Percentiles rank a stretch among this genome's conserved stretches.
Conservation (phyloP, 2,329 filamentous ascomycete species). For the Penicillium sp. region DNA sequence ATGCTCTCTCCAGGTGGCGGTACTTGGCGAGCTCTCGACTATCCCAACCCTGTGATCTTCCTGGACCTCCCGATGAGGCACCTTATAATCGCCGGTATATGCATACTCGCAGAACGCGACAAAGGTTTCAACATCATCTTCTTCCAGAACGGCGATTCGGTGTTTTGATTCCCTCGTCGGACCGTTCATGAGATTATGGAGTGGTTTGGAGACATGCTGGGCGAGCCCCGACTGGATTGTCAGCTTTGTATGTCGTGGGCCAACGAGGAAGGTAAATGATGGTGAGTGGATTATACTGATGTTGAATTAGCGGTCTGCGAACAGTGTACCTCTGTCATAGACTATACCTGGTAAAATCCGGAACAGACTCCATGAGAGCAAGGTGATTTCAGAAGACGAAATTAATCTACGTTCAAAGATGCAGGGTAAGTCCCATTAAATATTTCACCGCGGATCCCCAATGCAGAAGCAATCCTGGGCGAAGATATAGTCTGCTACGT, state of each 20-base stretch:
- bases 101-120: slow-evolving; percentile 50
- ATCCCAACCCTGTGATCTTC: slow-evolving; percentile 21
- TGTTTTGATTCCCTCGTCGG: slow-evolving; percentile 46
- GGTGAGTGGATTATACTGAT: slow-evolving; percentile 45
- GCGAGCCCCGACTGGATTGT: slow-evolving; percentile 48
- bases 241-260: slow-evolving; percentile 46
- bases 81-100: slow-evolving; percentile 49
- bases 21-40: slow-evolving; percentile 9
- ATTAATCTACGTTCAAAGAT: not conserved
- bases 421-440: slow-evolving; percentile 3
- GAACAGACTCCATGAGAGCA: slow-evolving; percentile 27
- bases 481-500: slow-evolving; percentile 32
- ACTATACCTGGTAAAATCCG: slow-evolving; percentile 33
- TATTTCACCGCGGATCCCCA: not conserved
- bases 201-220: slow-evolving; percentile 43
- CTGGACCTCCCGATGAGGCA: slow-evolving; percentile 23
- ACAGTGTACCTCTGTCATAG: not conserved
- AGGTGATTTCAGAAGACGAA: slow-evolving; percentile 3
- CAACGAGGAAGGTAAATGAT: slow-evolving; percentile 48
- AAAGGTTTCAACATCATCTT: slow-evolving; percentile 51
- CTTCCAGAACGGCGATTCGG: slow-evolving; percentile 44
- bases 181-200: slow-evolving; percentile 47
- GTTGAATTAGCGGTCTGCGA: not conserved
- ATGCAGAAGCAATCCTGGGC: not conserved
- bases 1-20: slow-evolving; percentile 16